Base-by-base conservation (phyloP, 2,329 filamentous ascomycete genomes). In the Cadophora luteo-olivacea region DNA sequence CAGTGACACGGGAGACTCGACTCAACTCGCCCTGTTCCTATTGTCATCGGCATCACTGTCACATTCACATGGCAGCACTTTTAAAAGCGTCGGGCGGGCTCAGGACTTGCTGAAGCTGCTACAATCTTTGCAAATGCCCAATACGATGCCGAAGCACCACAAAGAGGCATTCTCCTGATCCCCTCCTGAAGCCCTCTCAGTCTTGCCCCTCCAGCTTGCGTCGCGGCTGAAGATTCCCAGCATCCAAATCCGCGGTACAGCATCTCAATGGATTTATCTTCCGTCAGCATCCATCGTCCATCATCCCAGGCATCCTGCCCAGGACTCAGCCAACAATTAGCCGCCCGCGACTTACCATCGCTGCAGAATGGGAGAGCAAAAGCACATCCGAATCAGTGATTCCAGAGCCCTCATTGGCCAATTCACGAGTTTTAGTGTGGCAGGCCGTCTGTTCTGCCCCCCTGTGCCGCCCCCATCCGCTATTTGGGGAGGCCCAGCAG, bases 401-500 rank as follows among this genome's bases (percentile, higher is more conserved):
- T 36, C 9, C 25, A 41, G 64, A 22, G 2, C 22, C 22, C 3
- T 57, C 24, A 55, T 68, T 68, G 61, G 66, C 38, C 66, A 68
- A 65, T 68, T 68, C 61, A 65, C 66, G 66, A 68, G 64, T 16
- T 52, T 41, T 25, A n/a, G 41, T 52, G 63, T 58, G 41, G 64
- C 54, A 58, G 32, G 33, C 41, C 38, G 12, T 58, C 12, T 29
- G 33, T 60, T 52, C 64, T 61, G 48, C 49, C 58, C 45, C 36
- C 45, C 33, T 60, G 12, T 41, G 36, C 57, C 57, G 54, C 33
- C 57, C 36, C 57, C 36, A 60, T 60, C 12, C 57, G 12, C 57
- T 60, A 41, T 45, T 41, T 60, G 57, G 57, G 36, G 57, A 60
- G 41, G 41, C 41, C 41, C 41, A 45, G 41, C 41, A 45, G 41